Base-by-base conservation (phyloP, 164 flowering plant species). In the Tinospora cordifolia region DNA sequence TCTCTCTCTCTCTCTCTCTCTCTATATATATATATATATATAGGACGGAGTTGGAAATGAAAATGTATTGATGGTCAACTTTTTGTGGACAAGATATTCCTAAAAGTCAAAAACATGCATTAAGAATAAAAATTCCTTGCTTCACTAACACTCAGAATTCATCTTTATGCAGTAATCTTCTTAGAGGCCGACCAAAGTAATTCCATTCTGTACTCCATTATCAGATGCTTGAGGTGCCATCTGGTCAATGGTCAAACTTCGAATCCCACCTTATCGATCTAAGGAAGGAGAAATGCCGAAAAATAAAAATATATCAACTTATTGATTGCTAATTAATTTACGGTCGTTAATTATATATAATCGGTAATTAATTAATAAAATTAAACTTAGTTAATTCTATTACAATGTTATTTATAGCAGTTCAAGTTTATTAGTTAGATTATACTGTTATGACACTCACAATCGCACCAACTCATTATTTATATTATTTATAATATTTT, bases 161-260 rank as follows among this genome's bases (percentile, higher is more conserved):
- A 34, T 36, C 67, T 64, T 64, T 64, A 34, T 34, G 67, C 10
- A 64, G 67, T 34, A 64, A 64, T 64, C 44, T 64, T 64, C 67
- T 64, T 64, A 64, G 67, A 64, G 46, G 67, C 67, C 67, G 25
- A 64, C 67, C 67, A 64, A 64, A 64, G 67, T 64, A 39, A 64
- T 64, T 38, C 67, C 46, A 64, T 64, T 64, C 67, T 26, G n/a
- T 39, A 36, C 67, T 64, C 67, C 40, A n/a, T 64, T 34, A 64
- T 64, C 44, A 36, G 46, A 64, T 64, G 47, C 67, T 54, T 17
- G 8, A 54, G 60, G 9, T 54, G 21, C 60, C 60, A 54, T 54
- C 0, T 54, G 60, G 60, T 54, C 60, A 54, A 54, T 19, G 24
- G 60, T 54, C 60, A n/a, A 54, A n/a, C 8, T n/a, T n/a, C 24